These are phyloP conservation scores for Lagerstroemia speciosa DNA, from an alignment of 345 rosid genomes.

Conservation along the genomic window DNA sequence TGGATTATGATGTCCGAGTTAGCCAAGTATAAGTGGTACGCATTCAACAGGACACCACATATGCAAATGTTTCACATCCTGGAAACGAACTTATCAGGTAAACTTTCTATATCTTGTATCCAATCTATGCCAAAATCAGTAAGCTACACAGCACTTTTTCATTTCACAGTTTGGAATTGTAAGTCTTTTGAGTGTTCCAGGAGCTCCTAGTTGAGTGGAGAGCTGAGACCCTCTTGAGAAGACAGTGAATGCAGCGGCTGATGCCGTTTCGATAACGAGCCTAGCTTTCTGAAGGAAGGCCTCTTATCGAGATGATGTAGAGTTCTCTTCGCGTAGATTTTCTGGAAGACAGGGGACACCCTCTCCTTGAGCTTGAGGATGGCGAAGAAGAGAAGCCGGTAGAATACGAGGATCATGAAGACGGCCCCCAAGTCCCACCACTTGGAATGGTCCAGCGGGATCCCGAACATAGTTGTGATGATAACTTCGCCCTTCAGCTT, in stretches of 20 bases:
- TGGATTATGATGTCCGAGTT: not conserved
- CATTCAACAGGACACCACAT: not conserved
- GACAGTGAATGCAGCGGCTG: constrained; percentile 45
- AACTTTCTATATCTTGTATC: not conserved
- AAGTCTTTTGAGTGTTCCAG: not conserved
- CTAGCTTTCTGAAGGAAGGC: constrained; percentile 48
- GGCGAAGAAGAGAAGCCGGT: constrained; percentile 17
- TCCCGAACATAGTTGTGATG: constrained; percentile 20
- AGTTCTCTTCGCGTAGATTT: constrained; percentile 41
- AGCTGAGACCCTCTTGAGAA: constrained; percentile 61
- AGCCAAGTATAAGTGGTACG: not conserved
- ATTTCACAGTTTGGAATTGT: not conserved
- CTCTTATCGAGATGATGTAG: constrained; percentile 45
- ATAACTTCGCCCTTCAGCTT: constrained; percentile 30
- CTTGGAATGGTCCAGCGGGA: constrained; percentile 24
- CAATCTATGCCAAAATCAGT: constrained; percentile 1
- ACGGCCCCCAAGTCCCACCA: constrained; percentile 33
- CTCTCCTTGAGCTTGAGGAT: constrained; percentile 22
- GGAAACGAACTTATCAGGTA: not conserved
- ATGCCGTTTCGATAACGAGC: constrained; percentile 38
- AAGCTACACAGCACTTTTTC: not conserved
- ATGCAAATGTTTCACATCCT: not conserved
- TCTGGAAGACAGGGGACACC: constrained; percentile 31
- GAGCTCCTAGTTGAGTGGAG: constrained; percentile 27
- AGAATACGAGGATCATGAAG: constrained; percentile 12